These are phyloP conservation scores for Trametes cingulata DNA, from an alignment of 768 basidiomycete genomes.

Conservation along the genomic window DNA sequence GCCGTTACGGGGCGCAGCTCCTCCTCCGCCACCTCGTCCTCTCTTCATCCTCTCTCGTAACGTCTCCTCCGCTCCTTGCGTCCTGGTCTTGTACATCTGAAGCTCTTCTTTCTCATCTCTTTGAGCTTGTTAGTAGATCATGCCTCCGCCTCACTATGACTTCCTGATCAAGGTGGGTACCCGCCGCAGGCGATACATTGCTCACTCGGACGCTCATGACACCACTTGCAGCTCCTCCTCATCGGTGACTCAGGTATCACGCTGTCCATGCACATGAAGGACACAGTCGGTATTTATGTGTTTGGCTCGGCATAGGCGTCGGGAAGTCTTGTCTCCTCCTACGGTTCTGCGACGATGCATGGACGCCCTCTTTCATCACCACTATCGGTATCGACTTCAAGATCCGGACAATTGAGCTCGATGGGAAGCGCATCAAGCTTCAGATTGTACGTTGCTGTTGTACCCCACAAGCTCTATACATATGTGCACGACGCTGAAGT, in stretches of 20 bases:
- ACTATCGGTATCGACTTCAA: slow-evolving; percentile 99
- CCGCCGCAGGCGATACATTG: background rate
- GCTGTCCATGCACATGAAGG: background rate
- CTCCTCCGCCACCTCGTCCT: slow-evolving; percentile 9
- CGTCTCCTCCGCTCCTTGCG: background rate
- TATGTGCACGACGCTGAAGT: background rate
- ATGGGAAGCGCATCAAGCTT: slow-evolving; percentile 98
- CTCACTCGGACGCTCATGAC: slow-evolving; percentile 19
- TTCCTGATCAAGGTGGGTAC: slow-evolving; percentile 87
- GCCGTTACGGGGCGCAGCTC: slow-evolving; percentile 17
- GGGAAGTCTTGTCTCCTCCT: slow-evolving; percentile 96
- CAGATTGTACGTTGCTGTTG: slow-evolving; percentile 75
- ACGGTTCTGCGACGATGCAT: slow-evolving; percentile 98
- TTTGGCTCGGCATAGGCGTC: slow-evolving; percentile 61
- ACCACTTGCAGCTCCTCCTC: slow-evolving; percentile 71
- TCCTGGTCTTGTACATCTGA: background rate
- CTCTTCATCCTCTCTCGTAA: background rate
- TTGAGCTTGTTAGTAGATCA: slow-evolving; percentile 34
- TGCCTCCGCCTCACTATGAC: slow-evolving; percentile 96
- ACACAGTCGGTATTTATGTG: background rate
- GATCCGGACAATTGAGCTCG: slow-evolving; percentile 97
- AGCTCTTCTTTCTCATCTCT: background rate
- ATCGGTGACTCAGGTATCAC: slow-evolving; percentile 89
- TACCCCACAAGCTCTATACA: too few species aligned
- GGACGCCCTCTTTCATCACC: slow-evolving; percentile 99